Base-by-base conservation (phyloP, 371 early-diverging fungal genomes). In the Rhizopus microsporus region DNA sequence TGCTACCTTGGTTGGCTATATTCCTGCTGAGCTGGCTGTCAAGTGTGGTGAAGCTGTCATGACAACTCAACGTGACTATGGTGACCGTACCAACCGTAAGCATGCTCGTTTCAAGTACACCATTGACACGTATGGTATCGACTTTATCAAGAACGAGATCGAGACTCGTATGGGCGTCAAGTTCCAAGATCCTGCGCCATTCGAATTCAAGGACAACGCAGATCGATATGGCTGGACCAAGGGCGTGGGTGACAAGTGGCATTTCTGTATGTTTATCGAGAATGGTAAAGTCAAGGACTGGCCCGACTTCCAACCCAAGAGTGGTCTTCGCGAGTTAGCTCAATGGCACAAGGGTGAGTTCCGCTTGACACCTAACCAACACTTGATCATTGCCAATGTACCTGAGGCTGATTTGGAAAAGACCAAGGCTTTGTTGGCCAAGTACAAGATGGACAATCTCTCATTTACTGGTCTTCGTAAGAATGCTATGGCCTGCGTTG, bases 101-200 rank as follows among this genome's bases (percentile, higher is more conserved):
- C 96, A 96, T 75, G 96, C 96, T 15, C 91, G 96, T 62, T 80
- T 96, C 65, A 96, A 96, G 90, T 96, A 96, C 83, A 96, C 96
- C 46, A 91, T 95, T 61, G 95, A 96, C 57, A 95, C 94, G 72
- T 87, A 90, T 61, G 92, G 95, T 47, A 63, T 96, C 59, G 89
- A 88, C 59, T 95, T 93, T 87, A 93, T 94, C 87, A 83, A 86
- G 68, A 71, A 65, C 48, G 91, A 95, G 68, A 85, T 96, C 23
- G 95, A 93, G 72, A 67, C 72, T 57, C 87, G 92, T 33, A 75
- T 90, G 51, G 92, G 93, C 38, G 86, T 77, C 78, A 80, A 75
- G 40, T 74, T 96, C 13, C 79, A 82, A 60, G 73, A 81, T 9
- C 76, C 86, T 33, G 54, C 47, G 29, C 86, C 89, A 10, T 94